A percentile compares a stretch with the other conserved stretches of the same genome.
phyloP scores from a whole-genome alignment of 768 basidiomycete genomes.

The Glaciozyma martinii region DNA sequence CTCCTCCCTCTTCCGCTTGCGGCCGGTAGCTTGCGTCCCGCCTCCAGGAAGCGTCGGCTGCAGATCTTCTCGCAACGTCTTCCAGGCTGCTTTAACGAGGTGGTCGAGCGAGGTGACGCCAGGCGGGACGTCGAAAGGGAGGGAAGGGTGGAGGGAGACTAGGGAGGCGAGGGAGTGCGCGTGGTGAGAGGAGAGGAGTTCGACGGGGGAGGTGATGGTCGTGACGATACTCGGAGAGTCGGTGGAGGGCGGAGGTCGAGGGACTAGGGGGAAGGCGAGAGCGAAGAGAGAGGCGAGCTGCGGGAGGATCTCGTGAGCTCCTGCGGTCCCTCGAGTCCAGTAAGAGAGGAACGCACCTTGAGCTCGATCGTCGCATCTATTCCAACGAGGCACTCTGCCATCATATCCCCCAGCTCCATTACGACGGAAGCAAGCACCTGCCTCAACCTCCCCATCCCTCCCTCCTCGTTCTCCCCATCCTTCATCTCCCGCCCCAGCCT shows the following conservation, averaged over 20 bases:
- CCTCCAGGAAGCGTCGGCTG: slow-evolving; percentile 1
- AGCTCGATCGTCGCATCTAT: neutral
- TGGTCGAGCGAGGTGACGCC: neutral
- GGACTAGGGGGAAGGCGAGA: neutral
- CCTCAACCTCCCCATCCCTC: neutral
- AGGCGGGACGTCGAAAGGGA: neutral
- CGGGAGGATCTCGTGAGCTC: too few species aligned
- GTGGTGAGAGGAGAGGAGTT: neutral
- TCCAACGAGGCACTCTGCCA: neutral
- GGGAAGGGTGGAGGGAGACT: neutral
- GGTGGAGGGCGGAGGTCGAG: neutral
- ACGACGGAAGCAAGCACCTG: neutral
- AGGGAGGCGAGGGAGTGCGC: neutral
- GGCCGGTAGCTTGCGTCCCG: neutral
- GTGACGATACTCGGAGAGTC: neutral
- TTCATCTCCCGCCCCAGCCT: neutral
- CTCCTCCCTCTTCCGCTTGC: slow-evolving; percentile 15
- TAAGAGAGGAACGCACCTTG: neutral
- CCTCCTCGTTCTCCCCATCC: neutral
- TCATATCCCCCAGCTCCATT: neutral
- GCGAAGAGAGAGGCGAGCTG: slow-evolving; percentile 5
- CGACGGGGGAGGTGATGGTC: neutral
- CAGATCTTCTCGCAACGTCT: slow-evolving; percentile 8
- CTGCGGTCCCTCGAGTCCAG: too few species aligned
- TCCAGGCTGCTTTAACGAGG: slow-evolving; percentile 1